These are phyloP conservation scores for Zygosaccharomyces pseudobailii DNA, from an alignment of 1,139 yeast genomes.

Conservation along the genomic window DNA sequence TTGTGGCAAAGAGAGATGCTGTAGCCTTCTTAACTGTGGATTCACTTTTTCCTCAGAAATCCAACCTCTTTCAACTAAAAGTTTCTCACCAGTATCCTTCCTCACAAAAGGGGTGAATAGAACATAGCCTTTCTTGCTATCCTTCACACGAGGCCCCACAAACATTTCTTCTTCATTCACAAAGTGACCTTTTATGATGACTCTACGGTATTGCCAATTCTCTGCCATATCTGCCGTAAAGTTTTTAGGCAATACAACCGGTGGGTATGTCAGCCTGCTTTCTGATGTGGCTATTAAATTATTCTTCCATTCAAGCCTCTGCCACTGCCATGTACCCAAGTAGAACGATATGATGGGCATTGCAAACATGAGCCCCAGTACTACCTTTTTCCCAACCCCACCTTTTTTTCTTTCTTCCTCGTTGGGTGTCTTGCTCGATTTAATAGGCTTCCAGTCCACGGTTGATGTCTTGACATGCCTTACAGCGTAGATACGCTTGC, in stretches of 20 bases:
- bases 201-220: conserved; percentile 78
- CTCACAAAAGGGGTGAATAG: conserved; percentile 80
- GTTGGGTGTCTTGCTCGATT: conserved; percentile 46
- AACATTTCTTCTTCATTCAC: conserved; percentile 84
- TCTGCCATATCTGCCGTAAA: conserved; percentile 43
- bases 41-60: conserved; percentile 66
- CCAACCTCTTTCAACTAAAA: conserved; percentile 92
- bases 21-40: conserved; percentile 57
- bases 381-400: conserved; percentile 43
- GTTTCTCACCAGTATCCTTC: conserved; percentile 63
- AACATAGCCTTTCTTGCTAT: conserved; percentile 73
- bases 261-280: conserved; percentile 67
- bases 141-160: conserved; percentile 81
- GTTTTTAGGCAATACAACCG: conserved; percentile 63
- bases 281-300: conserved; percentile 77
- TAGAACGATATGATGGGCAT: conserved; percentile 88
- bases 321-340: conserved; percentile 91
- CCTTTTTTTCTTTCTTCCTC: conserved; percentile 31
- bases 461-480: conserved; percentile 57
- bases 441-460: conserved; percentile 80
- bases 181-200: conserved; percentile 67
- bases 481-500: conserved; percentile 1
- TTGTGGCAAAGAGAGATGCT: conserved; percentile 64
- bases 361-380: conserved; percentile 59
- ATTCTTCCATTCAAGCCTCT: conserved; percentile 85